These are phyloP conservation scores for Aspergillus fumigatiaffinis DNA, from an alignment of 2,329 filamentous ascomycete genomes.

Conservation along the genomic window DNA sequence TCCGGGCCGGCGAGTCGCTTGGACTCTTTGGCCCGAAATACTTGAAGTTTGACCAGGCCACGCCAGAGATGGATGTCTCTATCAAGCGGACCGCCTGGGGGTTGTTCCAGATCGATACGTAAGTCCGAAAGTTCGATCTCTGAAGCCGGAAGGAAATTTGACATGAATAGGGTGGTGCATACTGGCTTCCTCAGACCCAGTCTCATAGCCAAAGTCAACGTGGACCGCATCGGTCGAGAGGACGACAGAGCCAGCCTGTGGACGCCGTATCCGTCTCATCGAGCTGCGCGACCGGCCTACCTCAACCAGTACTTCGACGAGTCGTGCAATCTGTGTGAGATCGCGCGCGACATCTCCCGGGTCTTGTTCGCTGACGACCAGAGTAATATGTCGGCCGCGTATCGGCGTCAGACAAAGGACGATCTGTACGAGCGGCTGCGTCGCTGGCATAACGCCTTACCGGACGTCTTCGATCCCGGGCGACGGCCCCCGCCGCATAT, in stretches of 20 bases:
- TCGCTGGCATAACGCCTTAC: slow-evolving; percentile 29
- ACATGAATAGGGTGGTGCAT: slow-evolving; percentile 28
- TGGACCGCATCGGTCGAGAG: slow-evolving; percentile 17
- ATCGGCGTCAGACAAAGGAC: slow-evolving; percentile 22
- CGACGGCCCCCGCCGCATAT: slow-evolving; percentile 31
- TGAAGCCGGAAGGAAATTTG: too few relatives aligned
- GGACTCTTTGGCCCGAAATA: slow-evolving; percentile 28
- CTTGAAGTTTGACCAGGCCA: slow-evolving; percentile 16
- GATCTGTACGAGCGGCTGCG: slow-evolving; percentile 26
- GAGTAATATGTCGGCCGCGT: neutral
- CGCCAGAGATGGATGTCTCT: slow-evolving; percentile 29
- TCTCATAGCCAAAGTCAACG: slow-evolving; percentile 32
- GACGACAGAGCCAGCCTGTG: slow-evolving; percentile 22
- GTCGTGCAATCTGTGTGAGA: slow-evolving; percentile 31
- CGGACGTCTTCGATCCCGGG: slow-evolving; percentile 23
- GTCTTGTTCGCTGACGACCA: slow-evolving; percentile 25
- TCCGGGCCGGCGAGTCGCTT: slow-evolving; percentile 30
- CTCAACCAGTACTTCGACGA: slow-evolving; percentile 32
- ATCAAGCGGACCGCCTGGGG: slow-evolving; percentile 34
- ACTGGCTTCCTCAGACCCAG: slow-evolving; percentile 33
- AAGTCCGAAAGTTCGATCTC: neutral
- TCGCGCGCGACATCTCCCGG: slow-evolving; percentile 34
- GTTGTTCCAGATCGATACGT: slow-evolving; percentile 38
- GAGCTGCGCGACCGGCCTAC: slow-evolving; percentile 23
- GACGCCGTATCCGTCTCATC: slow-evolving; percentile 32